Percentiles rank a stretch among this genome's conserved stretches.
These are phyloP conservation scores for Sclerotinia nivalis DNA, from an alignment of 2,329 filamentous ascomycete species.

Conservation along the genomic window DNA sequence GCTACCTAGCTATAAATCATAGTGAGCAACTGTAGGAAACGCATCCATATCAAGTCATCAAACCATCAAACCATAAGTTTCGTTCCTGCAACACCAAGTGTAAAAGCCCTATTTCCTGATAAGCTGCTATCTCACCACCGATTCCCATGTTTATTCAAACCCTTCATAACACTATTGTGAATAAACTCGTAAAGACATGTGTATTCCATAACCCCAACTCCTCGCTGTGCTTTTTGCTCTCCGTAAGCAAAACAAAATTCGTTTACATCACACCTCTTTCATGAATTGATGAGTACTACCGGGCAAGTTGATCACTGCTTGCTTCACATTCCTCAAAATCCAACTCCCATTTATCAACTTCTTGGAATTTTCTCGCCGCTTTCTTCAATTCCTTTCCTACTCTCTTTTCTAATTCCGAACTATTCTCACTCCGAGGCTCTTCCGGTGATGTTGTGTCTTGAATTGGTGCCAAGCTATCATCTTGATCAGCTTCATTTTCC, in stretches of 20 bases:
- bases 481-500: conserved; percentile 53
- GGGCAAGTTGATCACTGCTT: conserved; percentile 43
- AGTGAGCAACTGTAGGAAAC: background rate
- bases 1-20: background rate
- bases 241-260: background rate
- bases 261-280: background rate
- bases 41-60: background rate
- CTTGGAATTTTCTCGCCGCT: conserved; percentile 63
- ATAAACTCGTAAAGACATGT: background rate
- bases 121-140: background rate
- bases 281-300: background rate
- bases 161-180: background rate
- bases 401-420: conserved; percentile 44
- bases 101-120: background rate
- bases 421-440: conserved; percentile 37
- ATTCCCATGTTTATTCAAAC: background rate
- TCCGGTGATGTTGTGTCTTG: conserved; percentile 47
- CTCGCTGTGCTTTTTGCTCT: background rate
- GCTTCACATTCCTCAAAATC: conserved; percentile 65
- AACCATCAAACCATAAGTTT: background rate
- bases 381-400: conserved; percentile 53
- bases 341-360: conserved; percentile 69
- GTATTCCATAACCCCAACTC: conserved; percentile 8
- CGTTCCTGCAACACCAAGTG: background rate
- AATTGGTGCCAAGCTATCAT: conserved; percentile 46